These are phyloP conservation scores for Cercis canadensis DNA, from an alignment of 306 rosid genomes.

Conservation along the genomic window DNA sequence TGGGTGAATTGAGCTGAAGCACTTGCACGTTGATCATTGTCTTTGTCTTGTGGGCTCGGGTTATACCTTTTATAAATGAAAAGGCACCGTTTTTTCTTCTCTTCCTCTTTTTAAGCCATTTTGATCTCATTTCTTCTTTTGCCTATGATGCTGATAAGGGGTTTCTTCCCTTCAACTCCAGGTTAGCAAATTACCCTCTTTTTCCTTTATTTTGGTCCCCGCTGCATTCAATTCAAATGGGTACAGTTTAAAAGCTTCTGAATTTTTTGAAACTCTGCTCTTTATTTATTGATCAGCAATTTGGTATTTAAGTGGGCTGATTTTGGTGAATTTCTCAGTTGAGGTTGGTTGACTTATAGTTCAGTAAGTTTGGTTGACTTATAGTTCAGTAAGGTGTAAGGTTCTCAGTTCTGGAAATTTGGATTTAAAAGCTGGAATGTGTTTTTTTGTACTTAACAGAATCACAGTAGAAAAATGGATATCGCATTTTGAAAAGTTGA, in stretches of 20 bases:
- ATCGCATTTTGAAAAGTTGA: conserved; percentile 5
- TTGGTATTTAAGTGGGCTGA: conserved; percentile 16
- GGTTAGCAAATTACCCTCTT: conserved; percentile 44
- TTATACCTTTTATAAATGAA: conserved; percentile 47
- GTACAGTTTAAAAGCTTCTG: conserved; percentile 33
- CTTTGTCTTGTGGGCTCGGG: conserved; percentile 79
- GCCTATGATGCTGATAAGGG: conserved; percentile 38
- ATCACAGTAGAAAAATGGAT: too few relatives aligned
- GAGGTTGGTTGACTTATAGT: conserved; percentile 29
- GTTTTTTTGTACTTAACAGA: too few relatives aligned
- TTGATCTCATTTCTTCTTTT: conserved; percentile 36
- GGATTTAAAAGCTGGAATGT: conserved; percentile 5
- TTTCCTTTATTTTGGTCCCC: conserved; percentile 40
- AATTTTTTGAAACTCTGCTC: conserved; percentile 9
- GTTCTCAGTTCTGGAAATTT: conserved; percentile 27
- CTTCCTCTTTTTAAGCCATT: conserved; percentile 26
- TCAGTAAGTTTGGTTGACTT: conserved; percentile 13
- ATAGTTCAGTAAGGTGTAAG: background rate
- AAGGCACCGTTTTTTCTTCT: conserved; percentile 53
- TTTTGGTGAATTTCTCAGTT: conserved; percentile 24
- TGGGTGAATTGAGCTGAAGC: conserved; percentile 49
- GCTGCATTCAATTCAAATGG: conserved; percentile 45
- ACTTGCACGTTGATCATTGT: conserved; percentile 50
- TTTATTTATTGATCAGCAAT: conserved; percentile 38
- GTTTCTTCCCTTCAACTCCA: conserved; percentile 50